These are phyloP conservation scores for Aspergillus mulundensis DNA, from an alignment of 495 filamentous ascomycete genomes.

Conservation along the genomic window DNA sequence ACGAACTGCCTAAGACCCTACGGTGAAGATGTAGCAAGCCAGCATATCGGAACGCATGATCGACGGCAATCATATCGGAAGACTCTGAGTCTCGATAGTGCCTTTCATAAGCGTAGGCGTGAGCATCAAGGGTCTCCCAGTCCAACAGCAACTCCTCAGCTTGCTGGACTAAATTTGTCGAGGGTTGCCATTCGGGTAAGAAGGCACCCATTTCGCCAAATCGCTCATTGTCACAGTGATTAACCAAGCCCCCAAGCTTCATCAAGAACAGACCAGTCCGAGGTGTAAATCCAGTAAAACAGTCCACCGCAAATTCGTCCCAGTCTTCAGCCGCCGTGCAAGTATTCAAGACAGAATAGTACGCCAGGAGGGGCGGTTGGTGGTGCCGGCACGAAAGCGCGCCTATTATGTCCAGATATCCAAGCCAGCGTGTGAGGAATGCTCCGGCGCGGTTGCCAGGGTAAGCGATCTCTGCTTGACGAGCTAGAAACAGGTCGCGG, in stretches of 20 bases:
- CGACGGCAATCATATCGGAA: conserved; percentile 69
- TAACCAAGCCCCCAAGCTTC: conserved; percentile 67
- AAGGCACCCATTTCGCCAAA: conserved; percentile 56
- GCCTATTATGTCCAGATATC: conserved; percentile 79
- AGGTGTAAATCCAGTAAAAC: conserved; percentile 73
- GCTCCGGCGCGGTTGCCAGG: conserved; percentile 63
- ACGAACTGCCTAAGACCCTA: conserved; percentile 60
- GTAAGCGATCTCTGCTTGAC: conserved; percentile 50
- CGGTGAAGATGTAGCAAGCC: conserved; percentile 74
- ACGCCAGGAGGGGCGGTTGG: conserved; percentile 50
- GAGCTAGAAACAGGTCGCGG: conserved; percentile 67
- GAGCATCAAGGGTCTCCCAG: conserved; percentile 36
- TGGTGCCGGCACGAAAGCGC: conserved; percentile 66
- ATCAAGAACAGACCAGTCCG: conserved; percentile 68
- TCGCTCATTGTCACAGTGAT: conserved; percentile 63
- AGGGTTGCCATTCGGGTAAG: conserved; percentile 55
- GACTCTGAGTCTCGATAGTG: conserved; percentile 34
- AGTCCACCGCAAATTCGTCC: conserved; percentile 68
- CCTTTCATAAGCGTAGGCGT: conserved; percentile 26
- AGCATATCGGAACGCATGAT: conserved; percentile 76
- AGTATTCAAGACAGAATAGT: conserved; percentile 52
- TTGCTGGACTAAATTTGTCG: conserved; percentile 44
- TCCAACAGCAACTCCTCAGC: conserved; percentile 54
- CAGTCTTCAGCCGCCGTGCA: conserved; percentile 30
- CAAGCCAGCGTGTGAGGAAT: conserved; percentile 83